A percentile compares a stretch with the other conserved stretches of the same genome.
Conservation (phyloP, 768 basidiomycete species). For the Dentipellis sp. region DNA sequence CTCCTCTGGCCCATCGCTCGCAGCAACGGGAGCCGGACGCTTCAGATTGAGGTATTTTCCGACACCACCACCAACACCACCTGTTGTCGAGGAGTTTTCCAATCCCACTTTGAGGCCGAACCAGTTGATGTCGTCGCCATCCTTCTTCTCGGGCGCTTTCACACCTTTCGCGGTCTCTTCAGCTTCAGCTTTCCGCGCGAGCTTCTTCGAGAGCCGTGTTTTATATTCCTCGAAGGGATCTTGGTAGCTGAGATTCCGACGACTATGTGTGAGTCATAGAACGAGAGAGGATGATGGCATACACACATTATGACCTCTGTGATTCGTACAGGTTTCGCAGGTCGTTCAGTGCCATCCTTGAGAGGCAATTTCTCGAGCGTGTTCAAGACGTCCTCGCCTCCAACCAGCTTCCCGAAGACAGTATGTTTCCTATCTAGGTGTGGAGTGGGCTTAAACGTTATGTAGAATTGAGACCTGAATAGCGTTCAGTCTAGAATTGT, state of each 20-base stretch:
- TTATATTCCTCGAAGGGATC: constrained; percentile 97
- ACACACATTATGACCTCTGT: constrained; percentile 80
- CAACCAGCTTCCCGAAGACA: constrained; percentile 95
- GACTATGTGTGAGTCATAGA: background rate
- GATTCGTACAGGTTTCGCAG: constrained; percentile 78
- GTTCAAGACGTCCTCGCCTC: constrained; percentile 86
- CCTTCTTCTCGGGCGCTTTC: constrained; percentile 36
- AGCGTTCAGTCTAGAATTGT: background rate
- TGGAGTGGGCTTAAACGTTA: constrained; percentile 77
- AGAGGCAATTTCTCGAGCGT: constrained; percentile 73
- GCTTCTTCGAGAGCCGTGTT: constrained; percentile 67
- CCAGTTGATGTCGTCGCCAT: constrained; percentile 73
- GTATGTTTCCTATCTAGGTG: constrained; percentile 92
- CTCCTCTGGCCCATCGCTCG: constrained; percentile 27
- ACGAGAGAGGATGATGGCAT: background rate
- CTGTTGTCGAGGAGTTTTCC: constrained; percentile 26
- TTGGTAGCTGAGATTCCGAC: constrained; percentile 48
- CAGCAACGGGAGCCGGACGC: constrained; percentile 11
- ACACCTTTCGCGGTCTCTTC: constrained; percentile 22
- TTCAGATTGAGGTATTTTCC: constrained; percentile 66
- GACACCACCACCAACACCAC: constrained; percentile 40
- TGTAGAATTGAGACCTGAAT: constrained; percentile 81
- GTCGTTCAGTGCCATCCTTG: constrained; percentile 81
- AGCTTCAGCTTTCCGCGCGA: constrained; percentile 47
- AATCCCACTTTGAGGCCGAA: constrained; percentile 78